Evolutionary conservation across 2,329 filamentous ascomycete genomes (phyloP).

Genomic region (Pseudogymnoascus sp.): DNA sequence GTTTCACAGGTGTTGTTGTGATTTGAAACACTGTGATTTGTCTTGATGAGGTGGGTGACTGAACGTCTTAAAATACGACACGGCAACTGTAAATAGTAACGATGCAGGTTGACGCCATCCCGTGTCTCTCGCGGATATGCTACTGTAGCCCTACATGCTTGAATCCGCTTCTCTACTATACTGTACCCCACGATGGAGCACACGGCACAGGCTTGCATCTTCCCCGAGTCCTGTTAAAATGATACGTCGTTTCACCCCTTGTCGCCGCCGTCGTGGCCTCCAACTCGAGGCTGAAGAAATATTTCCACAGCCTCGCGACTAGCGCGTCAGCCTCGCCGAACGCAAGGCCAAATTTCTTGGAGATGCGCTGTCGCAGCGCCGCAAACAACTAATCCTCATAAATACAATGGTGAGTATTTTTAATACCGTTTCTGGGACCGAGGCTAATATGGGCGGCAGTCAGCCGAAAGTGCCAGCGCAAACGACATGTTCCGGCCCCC

Average conservation of each 20-base stretch:
- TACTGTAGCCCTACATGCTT: background rate
- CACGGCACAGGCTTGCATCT: background rate
- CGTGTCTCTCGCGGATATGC: background rate
- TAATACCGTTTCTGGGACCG: background rate
- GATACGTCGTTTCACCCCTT: conserved; percentile 8
- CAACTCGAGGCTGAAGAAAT: conserved; percentile 1
- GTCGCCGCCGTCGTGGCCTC: background rate
- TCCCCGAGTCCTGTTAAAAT: background rate
- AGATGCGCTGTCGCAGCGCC: background rate
- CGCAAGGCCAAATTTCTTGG: conserved; percentile 5
- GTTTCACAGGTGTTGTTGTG: background rate
- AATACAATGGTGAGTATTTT: background rate
- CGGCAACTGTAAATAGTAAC: background rate
- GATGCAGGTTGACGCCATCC: conserved; percentile 1
- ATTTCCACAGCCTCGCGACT: conserved; percentile 5
- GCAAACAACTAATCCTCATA: background rate
- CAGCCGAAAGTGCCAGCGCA: conserved; percentile 4
- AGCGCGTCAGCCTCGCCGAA: background rate
- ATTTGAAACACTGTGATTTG: background rate
- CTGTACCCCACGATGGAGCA: background rate
- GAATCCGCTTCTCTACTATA: background rate
- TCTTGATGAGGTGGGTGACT: background rate
- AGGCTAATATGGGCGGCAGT: background rate
- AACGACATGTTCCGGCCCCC: conserved; percentile 61
- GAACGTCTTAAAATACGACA: background rate